phyloP scores from a whole-genome alignment of 495 filamentous ascomycete genomes.

The Penicillium fimorum region DNA sequence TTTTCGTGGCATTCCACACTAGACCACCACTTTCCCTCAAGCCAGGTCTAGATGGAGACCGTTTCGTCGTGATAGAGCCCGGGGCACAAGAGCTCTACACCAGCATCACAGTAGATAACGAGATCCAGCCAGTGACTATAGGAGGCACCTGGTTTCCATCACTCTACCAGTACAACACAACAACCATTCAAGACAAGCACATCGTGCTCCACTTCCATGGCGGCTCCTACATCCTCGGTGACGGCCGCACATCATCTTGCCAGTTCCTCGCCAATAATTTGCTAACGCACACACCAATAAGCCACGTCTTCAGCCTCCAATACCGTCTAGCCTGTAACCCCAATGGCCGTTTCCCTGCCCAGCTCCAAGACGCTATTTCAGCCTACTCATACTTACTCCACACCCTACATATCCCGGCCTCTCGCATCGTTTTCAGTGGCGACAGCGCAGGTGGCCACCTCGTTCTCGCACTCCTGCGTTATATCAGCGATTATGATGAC shows the following conservation, averaged over 20 bases:
- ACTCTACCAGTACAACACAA: conserved; percentile 8
- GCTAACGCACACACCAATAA: conserved; percentile 21
- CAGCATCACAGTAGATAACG: conserved; percentile 17
- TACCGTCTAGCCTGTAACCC: conserved; percentile 40
- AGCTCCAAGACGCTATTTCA: conserved; percentile 46
- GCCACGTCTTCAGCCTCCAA: conserved; percentile 30
- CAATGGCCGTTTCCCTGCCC: conserved; percentile 40
- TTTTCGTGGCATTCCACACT: conserved; percentile 8
- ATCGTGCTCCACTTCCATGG: conserved; percentile 53
- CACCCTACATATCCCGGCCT: conserved; percentile 27
- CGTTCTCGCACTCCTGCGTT: conserved; percentile 37
- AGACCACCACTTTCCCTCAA: conserved; percentile 14
- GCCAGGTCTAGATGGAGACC: conserved; percentile 14
- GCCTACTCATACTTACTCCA: conserved; percentile 38
- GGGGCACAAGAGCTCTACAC: conserved; percentile 21
- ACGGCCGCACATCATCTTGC: conserved; percentile 15
- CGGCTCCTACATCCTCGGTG: conserved; percentile 45
- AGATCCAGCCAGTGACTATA: conserved; percentile 28
- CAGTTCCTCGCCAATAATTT: conserved; percentile 28
- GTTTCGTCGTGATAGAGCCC: conserved; percentile 19
- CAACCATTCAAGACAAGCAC: conserved; percentile 5
- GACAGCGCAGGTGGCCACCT: conserved; percentile 48
- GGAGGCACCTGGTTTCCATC: conserved; percentile 39
- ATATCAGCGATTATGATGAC: conserved; percentile 13
- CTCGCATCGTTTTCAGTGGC: conserved; percentile 40